Base-by-base conservation (phyloP, 345 rosid genomes). In the Noccaea caerulescens region DNA sequence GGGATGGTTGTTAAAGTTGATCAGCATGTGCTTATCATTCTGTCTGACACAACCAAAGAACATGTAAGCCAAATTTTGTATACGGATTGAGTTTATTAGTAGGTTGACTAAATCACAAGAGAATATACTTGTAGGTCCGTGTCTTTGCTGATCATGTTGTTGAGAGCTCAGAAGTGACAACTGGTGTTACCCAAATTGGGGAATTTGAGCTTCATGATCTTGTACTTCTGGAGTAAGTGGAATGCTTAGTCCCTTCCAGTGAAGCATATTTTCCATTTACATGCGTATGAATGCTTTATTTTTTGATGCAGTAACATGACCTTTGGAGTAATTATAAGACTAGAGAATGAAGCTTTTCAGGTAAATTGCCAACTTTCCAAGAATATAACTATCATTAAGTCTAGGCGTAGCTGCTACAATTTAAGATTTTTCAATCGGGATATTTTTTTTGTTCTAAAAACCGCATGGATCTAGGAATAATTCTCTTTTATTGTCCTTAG, bases 1-100 rank as follows among this genome's bases (percentile, higher is more conserved):
- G 99, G 99, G 68, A 94, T 94, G 99, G 96, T 94, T 69, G 82
- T 94, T 58, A 91, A 91, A 84, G 99, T 91, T 75, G 99, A 91
- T 58, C 96, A 89, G 64, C 99, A 94, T 77, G 92, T 88, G 52
- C 96, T 94, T 63, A 84, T 89, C 66, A 80, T 94, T 80, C 73
- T 89, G 57, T 89, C 96, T 18, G 97, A 91, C 78, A 91, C 99
- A 4, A 91, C 95, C 11, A 94, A 91, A 82, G 97, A 94, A 80
- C 87, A 91, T 79, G 98, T 91, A 78, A 90, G 91, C 72, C 55
- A 36, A 41, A 9, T 63, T 55, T 69, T 57, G 20, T 39, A 6
- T 56, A 12, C 39, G 46, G 46, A 18, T 20, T 39, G 51, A 37
- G 46, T 57, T 52, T 10, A 58, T 25, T 69, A 45, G 44, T 57